Percentiles rank a stretch among this genome's conserved stretches.
These are phyloP conservation scores for Phialemoniopsis sp. DNA, from an alignment of 2,329 filamentous ascomycete species.

Conservation along the genomic window DNA sequence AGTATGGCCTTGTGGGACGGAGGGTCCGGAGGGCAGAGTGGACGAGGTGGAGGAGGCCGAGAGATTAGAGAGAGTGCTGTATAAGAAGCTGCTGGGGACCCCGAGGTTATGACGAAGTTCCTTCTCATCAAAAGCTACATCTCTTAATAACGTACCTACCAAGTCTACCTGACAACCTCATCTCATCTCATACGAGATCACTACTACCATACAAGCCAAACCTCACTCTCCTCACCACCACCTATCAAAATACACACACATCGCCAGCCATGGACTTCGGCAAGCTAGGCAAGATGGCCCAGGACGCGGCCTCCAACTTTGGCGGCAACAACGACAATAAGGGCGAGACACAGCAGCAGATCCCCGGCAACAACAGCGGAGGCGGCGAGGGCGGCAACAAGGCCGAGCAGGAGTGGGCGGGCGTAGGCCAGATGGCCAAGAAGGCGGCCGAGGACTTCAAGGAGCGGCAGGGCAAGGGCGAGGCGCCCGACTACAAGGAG, in stretches of 20 bases:
- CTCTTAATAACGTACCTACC: too few relatives aligned
- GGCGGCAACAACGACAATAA: constrained; percentile 6
- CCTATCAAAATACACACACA: neutral
- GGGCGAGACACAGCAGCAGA: constrained; percentile 2
- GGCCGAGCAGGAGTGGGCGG: constrained; percentile 7
- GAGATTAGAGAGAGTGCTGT: too few relatives aligned
- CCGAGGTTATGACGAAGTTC: too few relatives aligned
- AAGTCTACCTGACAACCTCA: too few relatives aligned
- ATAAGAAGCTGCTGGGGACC: too few relatives aligned
- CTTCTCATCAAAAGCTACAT: too few relatives aligned
- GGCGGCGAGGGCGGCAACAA: constrained; percentile 2
- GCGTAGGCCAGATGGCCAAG: constrained; percentile 13
- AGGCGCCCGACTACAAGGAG: constrained; percentile 22
- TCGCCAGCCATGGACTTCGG: constrained; percentile 16
- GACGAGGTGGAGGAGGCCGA: too few relatives aligned
- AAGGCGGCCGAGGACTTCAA: constrained; percentile 12
- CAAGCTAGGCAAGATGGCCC: constrained; percentile 13
- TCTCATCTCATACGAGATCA: too few relatives aligned
- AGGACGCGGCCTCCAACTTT: constrained; percentile 13
- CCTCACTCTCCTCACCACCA: constrained; percentile 1
- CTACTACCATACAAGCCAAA: too few relatives aligned
- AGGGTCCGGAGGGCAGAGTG: too few relatives aligned
- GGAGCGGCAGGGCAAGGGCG: constrained; percentile 20
- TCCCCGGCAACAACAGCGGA: constrained; percentile 7
- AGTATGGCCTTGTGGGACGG: too few relatives aligned